These are phyloP conservation scores for Durusdinium trenchii DNA, from an alignment of 73 alveolate genomes.

Conservation along the genomic window DNA sequence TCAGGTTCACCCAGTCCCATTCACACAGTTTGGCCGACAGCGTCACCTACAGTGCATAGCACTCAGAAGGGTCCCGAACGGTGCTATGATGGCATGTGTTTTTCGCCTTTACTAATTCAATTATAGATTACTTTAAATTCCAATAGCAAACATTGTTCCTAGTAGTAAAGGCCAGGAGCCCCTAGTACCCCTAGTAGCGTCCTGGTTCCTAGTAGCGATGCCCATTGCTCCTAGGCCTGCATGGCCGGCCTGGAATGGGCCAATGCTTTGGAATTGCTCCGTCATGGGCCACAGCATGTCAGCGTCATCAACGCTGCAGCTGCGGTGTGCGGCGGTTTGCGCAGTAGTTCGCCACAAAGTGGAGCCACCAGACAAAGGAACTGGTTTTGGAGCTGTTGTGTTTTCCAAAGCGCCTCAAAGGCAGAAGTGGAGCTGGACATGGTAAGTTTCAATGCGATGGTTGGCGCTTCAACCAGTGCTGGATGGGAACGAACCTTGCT, in stretches of 20 bases:
- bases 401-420: not conserved
- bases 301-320: slow-evolving; percentile 58
- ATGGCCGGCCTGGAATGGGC: slow-evolving; percentile 22
- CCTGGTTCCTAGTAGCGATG: not conserved
- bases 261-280: too few relatives aligned
- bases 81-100: not conserved
- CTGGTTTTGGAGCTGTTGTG: not conserved
- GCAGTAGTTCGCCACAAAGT: not conserved
- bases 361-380: not conserved
- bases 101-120: not conserved
- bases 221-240: slow-evolving; percentile 31
- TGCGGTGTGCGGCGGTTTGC: slow-evolving; percentile 47
- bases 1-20: slow-evolving; percentile 15
- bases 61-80: not conserved
- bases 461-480: not conserved
- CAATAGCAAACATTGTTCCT: not conserved
- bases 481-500: not conserved
- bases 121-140: not conserved
- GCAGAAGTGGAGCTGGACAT: slow-evolving; percentile 50
- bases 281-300: not conserved
- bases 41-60: slow-evolving; percentile 60
- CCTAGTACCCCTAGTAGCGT: not conserved
- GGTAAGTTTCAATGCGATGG: slow-evolving; percentile 47
- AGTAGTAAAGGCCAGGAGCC: not conserved
- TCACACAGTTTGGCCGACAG: slow-evolving; percentile 26